phyloP scores from a whole-genome alignment of 2,329 filamentous ascomycete genomes.

The Fusarium tupiense region DNA sequence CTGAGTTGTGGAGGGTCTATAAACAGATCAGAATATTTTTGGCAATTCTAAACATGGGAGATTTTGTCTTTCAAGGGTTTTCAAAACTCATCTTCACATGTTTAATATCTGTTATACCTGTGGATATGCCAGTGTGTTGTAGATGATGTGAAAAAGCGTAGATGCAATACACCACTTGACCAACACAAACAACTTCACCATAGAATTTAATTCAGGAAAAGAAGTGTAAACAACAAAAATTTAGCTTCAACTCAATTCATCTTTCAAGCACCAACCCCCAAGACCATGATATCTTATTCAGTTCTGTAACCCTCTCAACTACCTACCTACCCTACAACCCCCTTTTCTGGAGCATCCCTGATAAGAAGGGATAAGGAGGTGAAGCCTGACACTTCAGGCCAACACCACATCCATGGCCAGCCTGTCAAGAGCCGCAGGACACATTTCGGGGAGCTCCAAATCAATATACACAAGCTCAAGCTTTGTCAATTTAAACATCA shows the following conservation, averaged over 20 bases:
- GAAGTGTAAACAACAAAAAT: too few relatives aligned
- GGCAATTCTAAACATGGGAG: background rate
- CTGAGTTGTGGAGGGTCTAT: background rate
- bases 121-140: too few relatives aligned
- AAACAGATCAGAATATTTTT: background rate
- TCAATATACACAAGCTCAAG: constrained; percentile 35
- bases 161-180: too few relatives aligned
- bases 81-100: too few relatives aligned
- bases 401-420: constrained; percentile 41
- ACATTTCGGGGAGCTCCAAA: constrained; percentile 46
- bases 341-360: constrained; percentile 36
- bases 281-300: background rate
- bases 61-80: too few relatives aligned
- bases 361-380: constrained; percentile 29
- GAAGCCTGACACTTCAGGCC: constrained; percentile 42
- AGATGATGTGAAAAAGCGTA: too few relatives aligned
- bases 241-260: background rate
- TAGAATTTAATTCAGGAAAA: too few relatives aligned
- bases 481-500: constrained; percentile 26
- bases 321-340: constrained; percentile 26
- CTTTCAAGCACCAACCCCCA: background rate
- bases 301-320: background rate
- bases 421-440: constrained; percentile 45
- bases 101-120: too few relatives aligned
- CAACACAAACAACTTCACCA: too few relatives aligned